A percentile compares a stretch with the other conserved stretches of the same genome.
These are phyloP conservation scores for Linnemannia zychae DNA, from an alignment of 192 early-diverging fungal genomes.

Conservation along the genomic window DNA sequence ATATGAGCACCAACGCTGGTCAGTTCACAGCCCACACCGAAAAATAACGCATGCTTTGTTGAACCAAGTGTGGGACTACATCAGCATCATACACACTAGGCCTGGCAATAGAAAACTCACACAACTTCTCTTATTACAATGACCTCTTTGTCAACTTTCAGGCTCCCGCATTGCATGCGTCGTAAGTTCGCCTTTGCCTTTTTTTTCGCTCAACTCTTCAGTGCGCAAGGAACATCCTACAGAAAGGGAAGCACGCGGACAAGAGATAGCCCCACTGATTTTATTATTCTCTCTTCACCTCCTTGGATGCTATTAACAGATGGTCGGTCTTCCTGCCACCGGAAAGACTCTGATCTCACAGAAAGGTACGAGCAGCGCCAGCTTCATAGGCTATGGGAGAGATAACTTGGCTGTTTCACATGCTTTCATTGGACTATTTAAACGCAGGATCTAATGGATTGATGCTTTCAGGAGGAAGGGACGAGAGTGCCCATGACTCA, in stretches of 20 bases:
- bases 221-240: not conserved
- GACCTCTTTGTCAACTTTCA: constrained; percentile 8
- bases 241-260: not conserved
- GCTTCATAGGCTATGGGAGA: not conserved
- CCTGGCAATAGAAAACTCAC: not conserved
- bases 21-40: not conserved
- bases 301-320: constrained; percentile 59
- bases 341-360: constrained; percentile 98
- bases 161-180: constrained; percentile 65
- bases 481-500: not conserved
- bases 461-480: not conserved
- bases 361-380: constrained; percentile 71
- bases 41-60: not conserved
- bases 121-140: not conserved
- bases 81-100: not conserved
- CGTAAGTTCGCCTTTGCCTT: constrained; percentile 31
- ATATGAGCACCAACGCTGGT: constrained; percentile 37
- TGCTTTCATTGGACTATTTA: too few species aligned
- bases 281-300: not conserved
- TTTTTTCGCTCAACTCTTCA: not conserved
- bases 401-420: not conserved
- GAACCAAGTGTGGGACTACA: too few species aligned
- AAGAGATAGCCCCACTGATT: not conserved
- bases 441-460: not conserved
- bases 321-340: constrained; percentile 92